Evolutionary conservation across 306 rosid species (phyloP), one percentile per base, ranked within the genome.

Genomic region (Canavalia gladiata): DNA sequence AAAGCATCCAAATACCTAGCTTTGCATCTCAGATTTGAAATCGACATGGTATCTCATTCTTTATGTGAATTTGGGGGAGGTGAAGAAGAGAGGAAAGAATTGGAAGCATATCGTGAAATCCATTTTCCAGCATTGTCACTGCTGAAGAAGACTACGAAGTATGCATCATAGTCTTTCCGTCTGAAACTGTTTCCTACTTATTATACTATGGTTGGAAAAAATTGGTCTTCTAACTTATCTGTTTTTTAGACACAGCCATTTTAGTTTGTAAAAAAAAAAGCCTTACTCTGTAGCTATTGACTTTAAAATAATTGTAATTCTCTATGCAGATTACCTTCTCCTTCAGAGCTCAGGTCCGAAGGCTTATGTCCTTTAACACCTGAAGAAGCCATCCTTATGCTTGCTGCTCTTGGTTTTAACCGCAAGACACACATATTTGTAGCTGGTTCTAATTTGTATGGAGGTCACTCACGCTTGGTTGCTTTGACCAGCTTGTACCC

Each of bases 1-100:
- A 93, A 89, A 87, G 82, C 92, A 74, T 88, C 97, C 55, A 93
- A 85, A 82, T 95, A 93, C 87, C 93, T 95, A 28, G 92, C 99
- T 79, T 51, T 95, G 59, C 99, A 95, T 84, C 94, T 95, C 92
- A 89, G 99, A 77, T 93, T 93, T 87, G 99, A 95, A 88, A 95
- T 95, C 85, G 99, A 95, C 86, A 95, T 93, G 99, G 99, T 90
- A 62, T 88, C 97, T 81, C 99, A 95, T 89, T 95, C 99, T 86
- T 86, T 95, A 71, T 95, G 99, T 83, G 97, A 95, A 86, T 93
- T 89, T 86, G 98, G 97, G 51, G 98, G 97, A 82, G 99, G 98
- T 67, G 98, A 93, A 77, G 93, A 84, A 69, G 99, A 95, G 91
- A 87, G 87, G 83, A 83, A 86, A 82, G 96, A 91, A 86, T 87